Evolutionary conservation across 2,329 filamentous ascomycete species (phyloP).

Genomic region (Dissoconium aciculare): DNA sequence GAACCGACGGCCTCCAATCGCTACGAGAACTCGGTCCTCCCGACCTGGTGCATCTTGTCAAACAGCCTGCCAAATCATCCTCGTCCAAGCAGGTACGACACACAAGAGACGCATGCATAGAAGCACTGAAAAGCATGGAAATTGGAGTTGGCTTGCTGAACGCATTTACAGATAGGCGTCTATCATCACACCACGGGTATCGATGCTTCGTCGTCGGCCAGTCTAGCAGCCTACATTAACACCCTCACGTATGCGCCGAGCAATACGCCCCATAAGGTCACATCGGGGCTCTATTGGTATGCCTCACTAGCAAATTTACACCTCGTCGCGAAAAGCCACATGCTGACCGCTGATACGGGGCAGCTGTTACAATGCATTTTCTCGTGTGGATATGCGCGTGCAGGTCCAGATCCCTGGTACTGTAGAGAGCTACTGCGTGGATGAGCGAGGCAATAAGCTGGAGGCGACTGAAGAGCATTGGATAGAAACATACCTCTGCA

Average conservation of each 20-base stretch:
- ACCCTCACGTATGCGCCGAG: constrained; percentile 83
- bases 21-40: constrained; percentile 90
- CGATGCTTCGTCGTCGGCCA: constrained; percentile 93
- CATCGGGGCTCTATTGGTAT: constrained; percentile 87
- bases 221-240: constrained; percentile 94
- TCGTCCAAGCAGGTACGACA: constrained; percentile 40
- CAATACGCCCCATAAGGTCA: constrained; percentile 75
- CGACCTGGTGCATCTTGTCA: constrained; percentile 88
- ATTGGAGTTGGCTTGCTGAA: constrained; percentile 6
- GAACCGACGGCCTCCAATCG: constrained; percentile 72
- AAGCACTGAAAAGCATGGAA: constrained; percentile 1
- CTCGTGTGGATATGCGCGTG: constrained; percentile 92
- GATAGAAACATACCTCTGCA: constrained; percentile 95
- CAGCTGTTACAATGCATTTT: constrained; percentile 97
- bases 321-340: too few species aligned
- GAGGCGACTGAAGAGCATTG: constrained; percentile 87
- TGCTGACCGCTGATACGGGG: too few species aligned
- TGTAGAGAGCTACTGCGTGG: constrained; percentile 93
- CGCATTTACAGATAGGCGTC: constrained; percentile 53
- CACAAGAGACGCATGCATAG: constrained; percentile 3
- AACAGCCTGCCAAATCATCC: constrained; percentile 44
- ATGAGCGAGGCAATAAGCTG: constrained; percentile 89
- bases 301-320: too few species aligned
- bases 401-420: constrained; percentile 94
- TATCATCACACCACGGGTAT: constrained; percentile 97